These are phyloP conservation scores for Leishmania arabica DNA, from an alignment of 208 protist genomes.

Conservation along the genomic window DNA sequence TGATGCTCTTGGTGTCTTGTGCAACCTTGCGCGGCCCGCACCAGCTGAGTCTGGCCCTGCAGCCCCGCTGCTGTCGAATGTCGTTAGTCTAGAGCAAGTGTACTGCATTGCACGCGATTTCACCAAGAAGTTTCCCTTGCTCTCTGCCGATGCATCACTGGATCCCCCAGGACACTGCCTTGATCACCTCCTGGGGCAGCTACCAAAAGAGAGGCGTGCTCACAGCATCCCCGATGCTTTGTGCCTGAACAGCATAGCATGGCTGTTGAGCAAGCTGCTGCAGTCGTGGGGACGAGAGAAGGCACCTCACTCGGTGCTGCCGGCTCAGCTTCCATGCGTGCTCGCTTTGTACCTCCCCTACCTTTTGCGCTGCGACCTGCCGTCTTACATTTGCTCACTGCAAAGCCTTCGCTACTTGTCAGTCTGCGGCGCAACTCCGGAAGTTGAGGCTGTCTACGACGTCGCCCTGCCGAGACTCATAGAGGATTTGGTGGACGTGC, in stretches of 20 bases:
- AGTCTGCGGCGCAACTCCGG: neutral
- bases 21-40: neutral
- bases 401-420: constrained; percentile 12
- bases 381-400: constrained; percentile 17
- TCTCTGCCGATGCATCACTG: constrained; percentile 9
- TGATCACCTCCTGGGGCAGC: neutral
- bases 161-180: constrained; percentile 26
- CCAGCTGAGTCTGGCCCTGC: neutral
- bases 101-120: constrained; percentile 12
- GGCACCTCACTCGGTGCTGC: neutral
- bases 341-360: constrained; percentile 28
- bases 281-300: constrained; percentile 13
- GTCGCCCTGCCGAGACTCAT: constrained; percentile 17
- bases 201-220: constrained; percentile 4
- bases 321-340: constrained; percentile 21
- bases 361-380: constrained; percentile 26
- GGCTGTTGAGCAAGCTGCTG: constrained; percentile 17
- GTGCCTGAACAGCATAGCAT: neutral
- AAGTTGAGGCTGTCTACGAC: constrained; percentile 17
- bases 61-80: neutral
- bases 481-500: constrained; percentile 26
- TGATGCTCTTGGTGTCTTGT: constrained; percentile 7
- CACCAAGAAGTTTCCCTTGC: neutral
- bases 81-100: neutral
- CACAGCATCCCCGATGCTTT: constrained; percentile 15